Base-by-base conservation (phyloP, 257 asterid genomes). In the Jacaranda mimosifolia region DNA sequence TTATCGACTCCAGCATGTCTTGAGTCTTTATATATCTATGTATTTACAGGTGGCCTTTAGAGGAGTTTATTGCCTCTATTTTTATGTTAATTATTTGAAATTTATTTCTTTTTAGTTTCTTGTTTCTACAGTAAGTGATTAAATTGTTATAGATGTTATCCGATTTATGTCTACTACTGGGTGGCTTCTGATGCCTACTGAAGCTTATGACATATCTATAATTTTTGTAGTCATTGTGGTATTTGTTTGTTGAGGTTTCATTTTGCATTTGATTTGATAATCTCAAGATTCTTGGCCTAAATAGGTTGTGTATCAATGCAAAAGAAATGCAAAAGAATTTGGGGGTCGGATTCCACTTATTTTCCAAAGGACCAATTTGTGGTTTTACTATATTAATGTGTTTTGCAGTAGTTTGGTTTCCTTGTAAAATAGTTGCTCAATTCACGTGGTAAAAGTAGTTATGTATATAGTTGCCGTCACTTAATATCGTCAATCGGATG, bases 41-140 rank as follows among this genome's bases (percentile, higher is more conserved):
- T 59, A 49, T 73, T 73, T 73, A 43, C 21, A 6, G 12, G 59
- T 13, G 38, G 76, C 76, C 36, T 32, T 17, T 62, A 26, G 32
- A 11, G 49, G 53, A 74, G 67, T n/a, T 3, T 64, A 18, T 66
- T 49, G 15, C 32, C 48, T 75, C 56, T 40, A 56, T 75, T 26
- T 59, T 63, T 32, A 3, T 65, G 58, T 65, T 48, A n/a, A 45
- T 63, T 19, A 9, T 48, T 63, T 63, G 63, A 63, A 35, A 48
- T 74, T 64, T 63, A 10, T 63, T 35, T 63, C 51, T 9, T 7
- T 58, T 45, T 42, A 18, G 1, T 48, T 68, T 46, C 4, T 42
- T 56, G 21, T 18, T 13, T 18, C 3, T 6, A 11, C 48, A 21
- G 59, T 43, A 21, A 36, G 12, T 19, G 43, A 46, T 51, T 56